Conservation (phyloP, 306 rosid species). For the Boehmeria nivea region DNA sequence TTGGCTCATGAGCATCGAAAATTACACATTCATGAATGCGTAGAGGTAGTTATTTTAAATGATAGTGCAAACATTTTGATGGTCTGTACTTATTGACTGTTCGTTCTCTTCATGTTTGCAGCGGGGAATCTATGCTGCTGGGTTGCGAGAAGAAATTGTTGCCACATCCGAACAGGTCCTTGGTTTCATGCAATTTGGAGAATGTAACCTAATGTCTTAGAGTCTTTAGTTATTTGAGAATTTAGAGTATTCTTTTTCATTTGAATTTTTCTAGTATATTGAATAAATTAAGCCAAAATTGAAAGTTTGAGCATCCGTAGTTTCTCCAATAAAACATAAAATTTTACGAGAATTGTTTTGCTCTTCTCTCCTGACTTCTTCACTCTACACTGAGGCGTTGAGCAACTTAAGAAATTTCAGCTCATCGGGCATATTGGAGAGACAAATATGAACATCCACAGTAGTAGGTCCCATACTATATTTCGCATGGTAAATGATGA, state of each 20-base stretch:
- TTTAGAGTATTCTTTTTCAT: no score
- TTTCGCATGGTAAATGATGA: constrained; percentile 89
- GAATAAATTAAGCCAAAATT: no score
- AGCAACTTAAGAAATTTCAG: no score
- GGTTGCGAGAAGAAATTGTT: constrained; percentile 90
- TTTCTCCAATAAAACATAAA: no score
- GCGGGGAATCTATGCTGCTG: constrained; percentile 96
- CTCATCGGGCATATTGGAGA: constrained; percentile 97
- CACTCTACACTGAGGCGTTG: no score
- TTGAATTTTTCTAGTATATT: no score
- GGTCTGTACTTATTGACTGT: constrained; percentile 12
- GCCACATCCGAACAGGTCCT: constrained; percentile 88
- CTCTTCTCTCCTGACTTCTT: no score
- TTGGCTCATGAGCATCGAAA: constrained; percentile 92
- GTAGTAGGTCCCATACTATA: constrained; percentile 96
- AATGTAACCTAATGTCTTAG: constrained; percentile 46
- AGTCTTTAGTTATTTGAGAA: neutral
- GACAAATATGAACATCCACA: constrained; percentile 89
- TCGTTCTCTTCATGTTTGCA: constrained; percentile 34
- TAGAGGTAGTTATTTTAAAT: constrained; percentile 48
- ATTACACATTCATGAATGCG: constrained; percentile 89
- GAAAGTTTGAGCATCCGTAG: no score
- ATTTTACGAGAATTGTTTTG: no score
- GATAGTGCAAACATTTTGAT: neutral
- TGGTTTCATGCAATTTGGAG: constrained; percentile 79